Evolutionary conservation across 345 rosid species (phyloP).

Genomic region (Euphorbia tirucalli): DNA sequence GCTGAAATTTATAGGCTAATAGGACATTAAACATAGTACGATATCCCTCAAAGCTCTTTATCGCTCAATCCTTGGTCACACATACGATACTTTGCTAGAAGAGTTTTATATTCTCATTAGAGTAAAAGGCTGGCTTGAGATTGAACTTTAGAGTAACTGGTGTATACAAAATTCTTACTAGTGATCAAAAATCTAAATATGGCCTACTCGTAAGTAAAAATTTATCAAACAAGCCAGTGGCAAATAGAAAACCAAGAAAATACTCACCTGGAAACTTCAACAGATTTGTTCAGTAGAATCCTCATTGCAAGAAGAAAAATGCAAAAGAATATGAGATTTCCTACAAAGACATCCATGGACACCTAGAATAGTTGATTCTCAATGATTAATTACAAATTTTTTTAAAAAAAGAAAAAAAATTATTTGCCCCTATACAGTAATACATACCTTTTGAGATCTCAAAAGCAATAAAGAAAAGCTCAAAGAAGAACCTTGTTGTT

Average conservation of each 20-base stretch:
- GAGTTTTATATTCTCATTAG: background rate
- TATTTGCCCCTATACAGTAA: background rate
- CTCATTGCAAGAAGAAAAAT: constrained; percentile 41
- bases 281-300: constrained; percentile 38
- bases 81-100: background rate
- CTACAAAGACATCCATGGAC: constrained; percentile 50
- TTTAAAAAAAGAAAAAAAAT: background rate
- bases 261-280: constrained; percentile 43
- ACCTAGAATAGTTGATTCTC: constrained; percentile 39
- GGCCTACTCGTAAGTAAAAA: background rate
- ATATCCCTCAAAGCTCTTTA: background rate
- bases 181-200: background rate
- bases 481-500: constrained; percentile 40
- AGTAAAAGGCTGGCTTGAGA: background rate
- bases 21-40: background rate
- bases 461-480: constrained; percentile 34
- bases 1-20: background rate
- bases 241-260: background rate
- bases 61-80: background rate
- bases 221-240: background rate
- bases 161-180: background rate
- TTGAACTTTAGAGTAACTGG: background rate
- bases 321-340: constrained; percentile 54
- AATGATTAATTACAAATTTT: background rate
- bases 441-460: constrained; percentile 42